Evolutionary conservation across 1,284 basidiomycete genomes (phyloP).

Genomic region (Ustilago xerochloae): DNA sequence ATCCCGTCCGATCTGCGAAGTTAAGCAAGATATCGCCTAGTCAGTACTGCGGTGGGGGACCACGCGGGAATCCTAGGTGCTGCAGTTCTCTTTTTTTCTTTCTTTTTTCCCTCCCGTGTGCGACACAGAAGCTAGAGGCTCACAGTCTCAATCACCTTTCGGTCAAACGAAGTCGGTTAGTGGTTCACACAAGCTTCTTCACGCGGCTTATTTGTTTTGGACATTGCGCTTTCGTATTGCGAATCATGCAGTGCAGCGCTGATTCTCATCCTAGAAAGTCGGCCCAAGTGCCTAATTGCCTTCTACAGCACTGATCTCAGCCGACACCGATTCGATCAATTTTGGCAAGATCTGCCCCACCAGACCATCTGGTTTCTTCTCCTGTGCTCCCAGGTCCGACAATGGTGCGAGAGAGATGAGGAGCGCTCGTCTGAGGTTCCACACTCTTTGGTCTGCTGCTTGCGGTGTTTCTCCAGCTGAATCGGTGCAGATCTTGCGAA

Average conservation of each 20-base stretch:
- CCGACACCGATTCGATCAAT: conserved; percentile 8
- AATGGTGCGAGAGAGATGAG: conserved; percentile 11
- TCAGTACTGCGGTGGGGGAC: conserved; percentile 87
- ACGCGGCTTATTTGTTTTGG: too few species aligned
- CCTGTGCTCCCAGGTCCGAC: too few species aligned
- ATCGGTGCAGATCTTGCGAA: conserved; percentile 6
- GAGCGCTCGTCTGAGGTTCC: conserved; percentile 29
- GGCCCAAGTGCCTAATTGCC: too few species aligned
- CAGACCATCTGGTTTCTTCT: not conserved
- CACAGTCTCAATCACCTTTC: too few species aligned
- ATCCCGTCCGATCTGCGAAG: conserved; percentile 84
- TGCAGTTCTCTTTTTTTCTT: conserved; percentile 73
- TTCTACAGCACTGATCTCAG: not conserved
- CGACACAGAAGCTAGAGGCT: too few species aligned
- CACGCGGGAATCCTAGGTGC: conserved; percentile 84
- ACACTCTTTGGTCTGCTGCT: not conserved
- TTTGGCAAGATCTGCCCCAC: not conserved
- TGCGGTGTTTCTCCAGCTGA: not conserved
- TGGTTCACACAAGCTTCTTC: too few species aligned
- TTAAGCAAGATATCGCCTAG: conserved; percentile 82
- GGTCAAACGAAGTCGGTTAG: too few species aligned
- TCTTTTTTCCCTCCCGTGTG: too few species aligned
- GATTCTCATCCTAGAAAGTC: too few species aligned
- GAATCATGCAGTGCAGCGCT: too few species aligned
- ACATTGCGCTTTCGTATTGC: too few species aligned